Evolutionary conservation across 164 flowering plant genomes (phyloP), one percentile per base, ranked within the genome.

Genomic region (Cinnamomum chago): DNA sequence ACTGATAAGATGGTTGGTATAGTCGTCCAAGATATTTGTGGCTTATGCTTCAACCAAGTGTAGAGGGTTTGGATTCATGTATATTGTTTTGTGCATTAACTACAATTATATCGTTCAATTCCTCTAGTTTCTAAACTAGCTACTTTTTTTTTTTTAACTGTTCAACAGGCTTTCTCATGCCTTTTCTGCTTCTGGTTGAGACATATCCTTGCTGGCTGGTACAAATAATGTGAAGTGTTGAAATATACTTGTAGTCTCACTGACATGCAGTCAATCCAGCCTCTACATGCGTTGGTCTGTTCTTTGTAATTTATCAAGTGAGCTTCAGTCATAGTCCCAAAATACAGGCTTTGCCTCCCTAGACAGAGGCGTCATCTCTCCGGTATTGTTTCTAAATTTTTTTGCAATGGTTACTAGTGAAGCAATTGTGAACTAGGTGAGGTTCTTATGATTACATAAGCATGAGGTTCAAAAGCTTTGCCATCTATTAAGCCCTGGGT

Each of bases 171-270:
- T 47, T 28, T 88, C 3, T 87, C 86, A 35, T 95, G 98, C 81
- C 78, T 88, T 75, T 85, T 89, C 79, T 90, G 97, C 78, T 95
- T 93, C 77, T 2, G 82, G 62, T 79, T 95, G 81, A 84, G 98
- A 78, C 84, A 93, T 85, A 65, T 90, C 40, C 97, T 95, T 62
- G 82, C 97, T 67, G 98, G 98, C 51, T 95, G 98, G 98, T 95
- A 95, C 83, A 95, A 95, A 76, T 95, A 83, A 90, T 11, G 73
- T 67, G 23, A 13, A 40, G 23, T 67, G 68, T 50, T 50, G 50
- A 62, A 71, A 74, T 67, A 33, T 67, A 27, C 35, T 1, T n/a
- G 66, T 52, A 10, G 3, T 25, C 24, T n/a, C 64, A 23, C 10
- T 6, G 7, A 62, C 27, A 67, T 58, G 5, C 13, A 3, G 64